These are phyloP conservation scores for Camellia sinensis DNA, from an alignment of 148 eudicot genomes.

Conservation along the genomic window DNA sequence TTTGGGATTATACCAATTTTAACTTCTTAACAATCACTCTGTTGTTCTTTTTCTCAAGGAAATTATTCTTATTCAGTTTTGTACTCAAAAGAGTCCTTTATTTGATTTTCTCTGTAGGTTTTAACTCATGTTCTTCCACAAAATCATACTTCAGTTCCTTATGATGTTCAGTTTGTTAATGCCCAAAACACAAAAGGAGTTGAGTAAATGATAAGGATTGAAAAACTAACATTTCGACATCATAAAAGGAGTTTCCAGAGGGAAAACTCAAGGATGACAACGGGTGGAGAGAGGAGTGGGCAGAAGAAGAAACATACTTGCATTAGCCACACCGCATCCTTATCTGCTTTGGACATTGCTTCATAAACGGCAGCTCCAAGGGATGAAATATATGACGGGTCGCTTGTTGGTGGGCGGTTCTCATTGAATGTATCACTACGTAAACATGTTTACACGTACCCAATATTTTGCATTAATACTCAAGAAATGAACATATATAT, in stretches of 20 bases:
- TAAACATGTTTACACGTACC: neutral
- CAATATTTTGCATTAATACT: neutral
- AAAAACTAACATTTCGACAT: neutral
- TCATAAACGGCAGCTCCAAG: slow-evolving; percentile 93
- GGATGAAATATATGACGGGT: slow-evolving; percentile 85
- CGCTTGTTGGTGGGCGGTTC: slow-evolving; percentile 86
- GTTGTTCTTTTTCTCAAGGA: neutral
- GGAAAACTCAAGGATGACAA: slow-evolving; percentile 8
- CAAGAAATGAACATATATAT: neutral
- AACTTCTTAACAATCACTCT: neutral
- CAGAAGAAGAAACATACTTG: slow-evolving; percentile 52
- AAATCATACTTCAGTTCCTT: slow-evolving; percentile 5
- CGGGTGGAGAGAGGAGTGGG: neutral
- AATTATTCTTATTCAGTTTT: neutral
- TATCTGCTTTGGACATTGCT: slow-evolving; percentile 88
- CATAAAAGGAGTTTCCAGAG: neutral
- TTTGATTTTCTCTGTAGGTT: neutral
- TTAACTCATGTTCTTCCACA: neutral
- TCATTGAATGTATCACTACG: slow-evolving; percentile 96
- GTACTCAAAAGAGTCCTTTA: neutral
- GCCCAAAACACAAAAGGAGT: neutral
- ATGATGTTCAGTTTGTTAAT: neutral
- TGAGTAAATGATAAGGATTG: neutral
- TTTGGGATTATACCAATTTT: no score
- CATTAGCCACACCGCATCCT: slow-evolving; percentile 97